These are phyloP conservation scores for Fusarium avenaceum DNA, from an alignment of 2,329 filamentous ascomycete genomes.

Conservation along the genomic window DNA sequence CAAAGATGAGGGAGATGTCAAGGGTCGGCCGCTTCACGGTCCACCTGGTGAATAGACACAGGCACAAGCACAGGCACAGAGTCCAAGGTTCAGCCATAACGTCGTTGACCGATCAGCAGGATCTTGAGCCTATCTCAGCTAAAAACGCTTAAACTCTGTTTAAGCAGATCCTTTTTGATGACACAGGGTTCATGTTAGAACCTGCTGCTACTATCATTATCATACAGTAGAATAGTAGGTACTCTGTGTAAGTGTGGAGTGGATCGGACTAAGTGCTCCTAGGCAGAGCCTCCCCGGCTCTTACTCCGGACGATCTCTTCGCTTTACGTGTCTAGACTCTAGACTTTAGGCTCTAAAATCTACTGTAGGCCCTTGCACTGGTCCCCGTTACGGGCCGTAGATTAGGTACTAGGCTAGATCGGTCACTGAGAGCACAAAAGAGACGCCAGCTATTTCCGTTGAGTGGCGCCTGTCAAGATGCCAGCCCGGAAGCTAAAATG, in stretches of 20 bases:
- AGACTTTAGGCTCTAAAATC: no score
- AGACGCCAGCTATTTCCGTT: constrained; percentile 14
- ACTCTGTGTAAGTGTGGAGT: no score
- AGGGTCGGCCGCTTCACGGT: constrained; percentile 29
- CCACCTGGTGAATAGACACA: neutral
- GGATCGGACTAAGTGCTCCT: neutral
- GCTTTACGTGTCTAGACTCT: neutral
- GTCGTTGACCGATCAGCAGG: constrained; percentile 12
- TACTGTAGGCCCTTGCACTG: neutral
- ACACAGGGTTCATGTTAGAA: neutral
- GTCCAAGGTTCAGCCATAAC: constrained; percentile 2
- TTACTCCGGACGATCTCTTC: neutral
- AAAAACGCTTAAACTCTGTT: constrained; percentile 15
- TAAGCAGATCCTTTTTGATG: neutral
- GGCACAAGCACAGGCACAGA: neutral
- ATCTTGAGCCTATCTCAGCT: constrained; percentile 5
- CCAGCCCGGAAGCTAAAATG: constrained; percentile 28
- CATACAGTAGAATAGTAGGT: no score
- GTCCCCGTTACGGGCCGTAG: constrained; percentile 11
- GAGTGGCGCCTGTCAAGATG: constrained; percentile 20
- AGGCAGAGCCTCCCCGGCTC: constrained; percentile 4
- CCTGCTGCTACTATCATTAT: no score
- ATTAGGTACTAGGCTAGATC: constrained; percentile 7
- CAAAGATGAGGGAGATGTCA: neutral
- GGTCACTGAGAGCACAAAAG: neutral